Evolutionary conservation across 2,329 filamentous ascomycete species (phyloP), one percentile per base, ranked within the genome.

Genomic region (Clonostachys rhizophaga): DNA sequence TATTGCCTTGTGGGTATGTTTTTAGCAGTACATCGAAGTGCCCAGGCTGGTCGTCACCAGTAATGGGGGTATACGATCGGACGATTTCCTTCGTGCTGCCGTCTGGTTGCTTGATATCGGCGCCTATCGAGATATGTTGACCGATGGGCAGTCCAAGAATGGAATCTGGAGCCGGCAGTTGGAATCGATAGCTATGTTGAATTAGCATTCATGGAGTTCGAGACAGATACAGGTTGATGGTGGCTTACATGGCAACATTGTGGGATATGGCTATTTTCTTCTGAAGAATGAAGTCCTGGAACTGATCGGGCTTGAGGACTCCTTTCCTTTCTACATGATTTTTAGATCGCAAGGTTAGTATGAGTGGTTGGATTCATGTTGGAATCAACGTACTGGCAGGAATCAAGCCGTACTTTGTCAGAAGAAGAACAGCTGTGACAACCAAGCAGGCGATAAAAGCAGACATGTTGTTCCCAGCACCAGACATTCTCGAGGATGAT

Each of bases 11-110:
- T 3, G 91, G 90, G 73, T 99, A 99, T 24, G 91, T 91, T 79
- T 99, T 99, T 78, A 99, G 91, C 59, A 99, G 82, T 50, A 99
- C 85, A 70, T 97, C 94, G 69, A 99, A 91, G 78, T 89, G 87
- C 66, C 94, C 94, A 47, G 87, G 84, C 65, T 91, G 85, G 67
- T 92, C 84, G 72, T 95, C 91, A 57, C 88, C 90, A 40, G 88
- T 91, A 67, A 95, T 90, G 49, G 91, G 91, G 11, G 91, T 96
- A 76, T 96, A 96, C 18, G 89, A 95, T 61, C 91, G 88, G 47
- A 95, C 84, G 54, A 95, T 85, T 63, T 95, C 88, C 72, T 94
- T 92, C 55, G 75, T 75, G 58, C 79, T 78, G 63, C 89, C 90
- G 59, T 89, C 83, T 48, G 74, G 69, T 60, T 85, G 81, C 40